Base-by-base conservation (phyloP, 2,329 filamentous ascomycete species). In the Plectosphaerella plurivora region DNA sequence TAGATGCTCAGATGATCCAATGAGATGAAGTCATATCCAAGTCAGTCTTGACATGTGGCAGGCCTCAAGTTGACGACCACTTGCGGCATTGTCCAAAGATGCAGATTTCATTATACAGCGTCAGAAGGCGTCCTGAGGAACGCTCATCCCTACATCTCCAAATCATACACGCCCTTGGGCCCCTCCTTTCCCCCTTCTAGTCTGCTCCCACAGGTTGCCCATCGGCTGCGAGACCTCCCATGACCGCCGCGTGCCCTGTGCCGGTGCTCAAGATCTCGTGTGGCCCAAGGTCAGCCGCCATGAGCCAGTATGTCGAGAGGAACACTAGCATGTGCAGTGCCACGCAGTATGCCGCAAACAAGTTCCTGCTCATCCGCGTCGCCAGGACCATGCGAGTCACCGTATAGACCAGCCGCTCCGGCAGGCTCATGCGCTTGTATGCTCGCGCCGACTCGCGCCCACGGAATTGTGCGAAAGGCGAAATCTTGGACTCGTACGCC, bases 401-500 rank as follows among this genome's bases (percentile, higher is more conserved):
- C 35, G 91, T 92, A 70, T 96, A 96, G 4, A 99, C 88, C 47
- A 91, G 83, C 39, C 94, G 80, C 70, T 99, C 94, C 0, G 92
- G 91, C 9, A 97, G 74, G 62, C 87, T 93, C 91, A 99, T 96
- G 42, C 92, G 84, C 64, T 91, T 91, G 69, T 96, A 92, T 1
- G 93, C 94, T 47, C 95, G 80, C 7, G 91, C 87, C 37, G 89
- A 92, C 72, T 99, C 95, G 49, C 93, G 83, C n/a, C 93, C 92
- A 45, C 93, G 81, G 74, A 99, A 99, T 3, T 91, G 91, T 24
- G 93, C 92, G 68, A 99, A 99, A 0, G 94, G 94, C 11, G 91
- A 96, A 47, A 99, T 87, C 64, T 94, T 96, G 42, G 89, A 89
- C 73, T 99, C 94, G 72, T 99, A 99, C 11, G 91, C 90, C 53